phyloP scores from a whole-genome alignment of 2,329 filamentous ascomycete species.

The Ophiostoma ulmi region DNA sequence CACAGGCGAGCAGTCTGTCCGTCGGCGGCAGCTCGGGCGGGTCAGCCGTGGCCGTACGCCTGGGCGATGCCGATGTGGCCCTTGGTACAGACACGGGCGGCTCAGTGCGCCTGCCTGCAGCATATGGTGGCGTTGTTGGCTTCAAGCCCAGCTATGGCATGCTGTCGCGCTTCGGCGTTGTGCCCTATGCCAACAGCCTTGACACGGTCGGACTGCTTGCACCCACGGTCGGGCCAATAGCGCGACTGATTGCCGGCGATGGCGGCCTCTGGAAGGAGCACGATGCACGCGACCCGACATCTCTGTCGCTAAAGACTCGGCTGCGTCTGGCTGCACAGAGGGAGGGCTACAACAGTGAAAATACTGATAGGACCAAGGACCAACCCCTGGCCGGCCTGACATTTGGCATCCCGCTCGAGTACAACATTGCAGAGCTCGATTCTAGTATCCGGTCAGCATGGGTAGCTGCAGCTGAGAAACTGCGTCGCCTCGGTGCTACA shows the following conservation, averaged over 20 bases:
- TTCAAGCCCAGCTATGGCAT: conserved; percentile 92
- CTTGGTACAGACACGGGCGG: conserved; percentile 93
- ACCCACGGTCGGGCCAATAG: conserved; percentile 46
- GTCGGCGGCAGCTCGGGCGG: conserved; percentile 90
- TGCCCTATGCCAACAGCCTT: conserved; percentile 87
- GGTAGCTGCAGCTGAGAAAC: conserved; percentile 53
- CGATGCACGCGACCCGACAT: conserved; percentile 72
- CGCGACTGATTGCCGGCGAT: conserved; percentile 47
- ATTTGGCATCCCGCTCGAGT: conserved; percentile 64
- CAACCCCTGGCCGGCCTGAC: conserved; percentile 36
- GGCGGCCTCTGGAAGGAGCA: conserved; percentile 46
- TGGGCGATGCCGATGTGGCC: conserved; percentile 55
- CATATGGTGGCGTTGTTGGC: conserved; percentile 76
- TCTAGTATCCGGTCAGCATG: conserved; percentile 65
- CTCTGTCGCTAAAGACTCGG: conserved; percentile 54
- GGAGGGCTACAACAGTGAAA: conserved; percentile 16
- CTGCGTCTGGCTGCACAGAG: conserved; percentile 34
- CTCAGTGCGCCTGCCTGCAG: conserved; percentile 78
- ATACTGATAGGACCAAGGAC: neutral
- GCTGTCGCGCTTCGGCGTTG: conserved; percentile 77
- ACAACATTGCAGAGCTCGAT: conserved; percentile 80
- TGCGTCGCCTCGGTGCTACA: conserved; percentile 62
- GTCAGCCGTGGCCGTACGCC: conserved; percentile 77
- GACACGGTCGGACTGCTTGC: conserved; percentile 82
- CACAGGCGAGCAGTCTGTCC: conserved; percentile 44